Percentiles rank a stretch among this genome's conserved stretches.
phyloP scores from a whole-genome alignment of 2,329 filamentous ascomycete species.

The Elsinoe batatas region DNA sequence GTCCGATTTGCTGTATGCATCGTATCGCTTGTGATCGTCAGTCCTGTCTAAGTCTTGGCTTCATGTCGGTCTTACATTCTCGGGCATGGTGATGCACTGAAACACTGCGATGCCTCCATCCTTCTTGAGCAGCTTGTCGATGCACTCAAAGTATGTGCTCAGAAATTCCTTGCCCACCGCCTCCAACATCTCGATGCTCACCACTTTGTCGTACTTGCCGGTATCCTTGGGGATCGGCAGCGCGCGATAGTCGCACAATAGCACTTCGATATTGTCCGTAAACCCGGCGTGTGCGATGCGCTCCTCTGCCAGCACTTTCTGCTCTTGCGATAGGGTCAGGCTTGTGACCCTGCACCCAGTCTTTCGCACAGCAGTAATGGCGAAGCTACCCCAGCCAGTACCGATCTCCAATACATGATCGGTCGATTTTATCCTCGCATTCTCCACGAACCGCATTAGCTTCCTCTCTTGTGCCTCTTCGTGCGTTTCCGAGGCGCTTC shows the following conservation, averaged over 20 bases:
- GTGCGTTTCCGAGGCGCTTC: conserved; percentile 45
- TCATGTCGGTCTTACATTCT: conserved; percentile 32
- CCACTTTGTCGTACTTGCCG: conserved; percentile 56
- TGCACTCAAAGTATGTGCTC: conserved; percentile 55
- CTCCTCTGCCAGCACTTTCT: conserved; percentile 57
- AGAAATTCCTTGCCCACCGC: conserved; percentile 60
- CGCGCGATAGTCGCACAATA: conserved; percentile 59
- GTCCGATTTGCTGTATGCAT: conserved; percentile 54
- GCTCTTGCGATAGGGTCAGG: conserved; percentile 58
- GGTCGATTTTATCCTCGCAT: conserved; percentile 50
- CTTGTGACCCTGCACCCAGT: conserved; percentile 61
- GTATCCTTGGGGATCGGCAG: conserved; percentile 42
- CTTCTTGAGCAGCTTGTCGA: conserved; percentile 55
- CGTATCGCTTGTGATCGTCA: conserved; percentile 39
- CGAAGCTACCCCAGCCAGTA: conserved; percentile 66
- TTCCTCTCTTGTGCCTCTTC: conserved; percentile 60
- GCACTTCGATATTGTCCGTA: conserved; percentile 51
- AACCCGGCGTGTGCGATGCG: conserved; percentile 54
- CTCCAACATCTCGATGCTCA: conserved; percentile 72
- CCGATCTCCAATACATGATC: conserved; percentile 68
- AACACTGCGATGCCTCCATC: conserved; percentile 59
- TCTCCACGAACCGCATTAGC: conserved; percentile 54
- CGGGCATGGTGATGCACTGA: conserved; percentile 70
- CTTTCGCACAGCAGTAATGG: conserved; percentile 55
- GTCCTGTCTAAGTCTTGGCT: background rate